Evolutionary conservation across 163 green algal species (phyloP).

Genomic region (Chlorella variabilis): DNA sequence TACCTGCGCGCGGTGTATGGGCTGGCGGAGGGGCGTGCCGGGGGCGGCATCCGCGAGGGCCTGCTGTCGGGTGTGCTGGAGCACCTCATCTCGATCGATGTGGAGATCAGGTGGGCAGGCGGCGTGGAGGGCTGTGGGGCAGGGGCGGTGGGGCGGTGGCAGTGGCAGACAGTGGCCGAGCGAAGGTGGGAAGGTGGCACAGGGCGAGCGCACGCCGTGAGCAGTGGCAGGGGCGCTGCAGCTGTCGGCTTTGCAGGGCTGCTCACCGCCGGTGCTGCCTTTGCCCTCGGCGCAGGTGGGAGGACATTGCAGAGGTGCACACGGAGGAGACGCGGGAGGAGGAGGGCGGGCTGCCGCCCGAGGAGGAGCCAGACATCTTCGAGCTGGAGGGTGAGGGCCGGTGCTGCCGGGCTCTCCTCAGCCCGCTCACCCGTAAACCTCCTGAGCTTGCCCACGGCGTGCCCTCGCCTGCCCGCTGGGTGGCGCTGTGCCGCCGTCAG

Average conservation of each 20-base stretch:
- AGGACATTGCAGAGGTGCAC: conserved; percentile 82
- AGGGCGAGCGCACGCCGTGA: too few relatives aligned
- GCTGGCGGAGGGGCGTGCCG: conserved; percentile 65
- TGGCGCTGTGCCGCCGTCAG: too few relatives aligned
- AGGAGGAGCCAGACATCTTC: conserved; percentile 84
- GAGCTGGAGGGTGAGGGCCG: conserved; percentile 75
- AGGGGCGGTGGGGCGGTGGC: too few relatives aligned
- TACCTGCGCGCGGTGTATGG: conserved; percentile 72
- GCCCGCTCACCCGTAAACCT: too few relatives aligned
- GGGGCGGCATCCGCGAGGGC: conserved; percentile 58
- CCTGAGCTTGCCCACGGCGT: too few relatives aligned
- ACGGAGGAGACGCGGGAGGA: conserved; percentile 65
- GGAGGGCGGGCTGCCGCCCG: conserved; percentile 55
- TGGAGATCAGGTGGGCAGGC: conserved; percentile 84
- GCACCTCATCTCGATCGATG: conserved; percentile 82
- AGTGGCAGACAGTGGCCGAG: too few relatives aligned
- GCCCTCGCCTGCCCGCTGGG: background rate
- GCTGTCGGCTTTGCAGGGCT: too few relatives aligned
- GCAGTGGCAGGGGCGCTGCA: too few relatives aligned
- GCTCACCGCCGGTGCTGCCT: background rate
- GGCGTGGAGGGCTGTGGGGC: too few relatives aligned
- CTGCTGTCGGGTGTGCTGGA: conserved; percentile 74
- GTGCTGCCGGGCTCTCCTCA: too few relatives aligned
- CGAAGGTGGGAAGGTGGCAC: too few relatives aligned
- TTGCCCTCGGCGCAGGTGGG: conserved; percentile 59